phyloP scores from a whole-genome alignment of 225 moss, liverwort and hornwort species.

The Straminergon stramineum region DNA sequence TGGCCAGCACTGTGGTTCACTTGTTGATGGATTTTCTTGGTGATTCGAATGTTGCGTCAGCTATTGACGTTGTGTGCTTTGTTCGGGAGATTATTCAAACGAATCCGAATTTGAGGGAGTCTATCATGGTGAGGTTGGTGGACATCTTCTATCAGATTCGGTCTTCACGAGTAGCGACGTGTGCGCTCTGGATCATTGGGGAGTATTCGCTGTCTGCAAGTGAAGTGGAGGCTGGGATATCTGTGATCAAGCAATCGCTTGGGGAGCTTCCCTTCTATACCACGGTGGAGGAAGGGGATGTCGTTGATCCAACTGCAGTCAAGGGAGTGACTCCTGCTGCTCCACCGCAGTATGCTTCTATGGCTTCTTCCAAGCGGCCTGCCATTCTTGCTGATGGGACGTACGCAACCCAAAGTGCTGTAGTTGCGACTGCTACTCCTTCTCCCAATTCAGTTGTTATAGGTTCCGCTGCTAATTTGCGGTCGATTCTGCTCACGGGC shows the following conservation, averaged over 20 bases:
- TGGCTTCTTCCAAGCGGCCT: conserved; percentile 85
- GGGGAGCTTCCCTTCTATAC: conserved; percentile 89
- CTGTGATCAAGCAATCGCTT: conserved; percentile 75
- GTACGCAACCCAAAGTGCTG: conserved; percentile 91
- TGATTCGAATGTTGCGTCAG: conserved; percentile 84
- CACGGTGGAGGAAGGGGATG: conserved; percentile 67
- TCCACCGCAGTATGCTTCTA: conserved; percentile 33
- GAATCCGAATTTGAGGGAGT: conserved; percentile 74
- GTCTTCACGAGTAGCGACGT: conserved; percentile 83
- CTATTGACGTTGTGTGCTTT: conserved; percentile 93
- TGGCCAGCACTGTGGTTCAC: conserved; percentile 90
- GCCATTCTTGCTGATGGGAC: conserved; percentile 93
- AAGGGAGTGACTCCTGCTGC: conserved; percentile 20
- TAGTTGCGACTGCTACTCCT: conserved; percentile 37
- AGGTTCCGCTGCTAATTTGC: conserved; percentile 61
- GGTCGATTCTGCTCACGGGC: conserved; percentile 75
- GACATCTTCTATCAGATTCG: conserved; percentile 95
- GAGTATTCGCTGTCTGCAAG: conserved; percentile 73
- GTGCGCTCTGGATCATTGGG: conserved; percentile 95
- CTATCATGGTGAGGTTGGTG: conserved; percentile 72
- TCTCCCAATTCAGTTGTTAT: conserved; percentile 27
- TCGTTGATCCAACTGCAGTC: conserved; percentile 34
- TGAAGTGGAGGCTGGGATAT: conserved; percentile 78
- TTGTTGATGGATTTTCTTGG: conserved; percentile 94
- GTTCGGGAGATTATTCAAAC: conserved; percentile 94